Percentiles rank a stretch among this genome's conserved stretches.
These are phyloP conservation scores for Colletotrichum euphorbiae DNA, from an alignment of 2,329 filamentous ascomycete genomes.

Conservation along the genomic window DNA sequence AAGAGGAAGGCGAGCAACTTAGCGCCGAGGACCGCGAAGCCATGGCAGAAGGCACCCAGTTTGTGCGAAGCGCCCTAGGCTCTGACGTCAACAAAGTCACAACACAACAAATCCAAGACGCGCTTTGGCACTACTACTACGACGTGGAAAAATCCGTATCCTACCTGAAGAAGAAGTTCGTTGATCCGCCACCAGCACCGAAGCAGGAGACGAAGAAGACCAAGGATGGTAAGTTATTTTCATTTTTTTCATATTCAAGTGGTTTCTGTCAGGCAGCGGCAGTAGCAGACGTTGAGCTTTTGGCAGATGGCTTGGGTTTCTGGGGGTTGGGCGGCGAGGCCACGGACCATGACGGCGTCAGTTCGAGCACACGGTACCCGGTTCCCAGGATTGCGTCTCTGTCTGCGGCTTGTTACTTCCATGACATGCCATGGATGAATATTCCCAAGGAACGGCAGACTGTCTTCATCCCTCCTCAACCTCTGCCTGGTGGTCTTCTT, in stretches of 20 bases:
- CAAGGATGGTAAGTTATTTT: constrained; percentile 55
- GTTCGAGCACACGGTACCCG: constrained; percentile 33
- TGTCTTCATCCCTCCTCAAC: constrained; percentile 67
- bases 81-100: constrained; percentile 67
- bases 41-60: constrained; percentile 73
- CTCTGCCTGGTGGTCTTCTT: constrained; percentile 74
- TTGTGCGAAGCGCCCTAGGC: constrained; percentile 76
- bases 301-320: constrained; percentile 39
- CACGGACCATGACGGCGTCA: neutral
- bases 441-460: constrained; percentile 75
- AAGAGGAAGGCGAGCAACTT: constrained; percentile 59
- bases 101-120: constrained; percentile 81
- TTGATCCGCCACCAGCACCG: constrained; percentile 57
- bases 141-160: constrained; percentile 87
- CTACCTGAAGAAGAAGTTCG: constrained; percentile 78
- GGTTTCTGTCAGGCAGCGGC: constrained; percentile 27
- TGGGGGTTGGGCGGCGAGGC: constrained; percentile 14
- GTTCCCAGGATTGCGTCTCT: constrained; percentile 41
- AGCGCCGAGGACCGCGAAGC: constrained; percentile 60
- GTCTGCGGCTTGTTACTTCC: constrained; percentile 72
- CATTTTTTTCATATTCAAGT: constrained; percentile 20
- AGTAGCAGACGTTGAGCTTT: constrained; percentile 41
- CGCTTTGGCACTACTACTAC: constrained; percentile 96
- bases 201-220: constrained; percentile 55
- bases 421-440: constrained; percentile 86